Evolutionary conservation across 768 basidiomycete genomes (phyloP).

Genomic region (Suillus hirtellus): DNA sequence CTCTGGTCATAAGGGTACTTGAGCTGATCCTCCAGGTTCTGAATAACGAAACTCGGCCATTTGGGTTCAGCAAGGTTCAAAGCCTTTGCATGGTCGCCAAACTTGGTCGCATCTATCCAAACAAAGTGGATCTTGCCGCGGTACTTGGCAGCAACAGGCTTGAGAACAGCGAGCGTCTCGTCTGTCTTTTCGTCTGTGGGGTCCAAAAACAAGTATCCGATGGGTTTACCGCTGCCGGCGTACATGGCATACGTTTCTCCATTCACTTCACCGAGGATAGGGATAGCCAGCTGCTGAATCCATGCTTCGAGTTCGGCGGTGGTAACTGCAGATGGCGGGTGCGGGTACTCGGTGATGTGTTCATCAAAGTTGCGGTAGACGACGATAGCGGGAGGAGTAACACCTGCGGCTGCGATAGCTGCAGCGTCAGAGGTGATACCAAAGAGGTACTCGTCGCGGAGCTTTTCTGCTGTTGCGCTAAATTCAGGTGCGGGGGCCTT

Average conservation of each 20-base stretch:
- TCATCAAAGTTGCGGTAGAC: conserved; percentile 94
- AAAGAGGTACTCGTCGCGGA: conserved; percentile 94
- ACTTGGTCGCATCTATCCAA: conserved; percentile 95
- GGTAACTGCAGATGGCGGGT: conserved; percentile 54
- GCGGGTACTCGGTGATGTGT: conserved; percentile 66
- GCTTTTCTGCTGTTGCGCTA: conserved; percentile 75
- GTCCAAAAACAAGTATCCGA: conserved; percentile 95
- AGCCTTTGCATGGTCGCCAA: conserved; percentile 92
- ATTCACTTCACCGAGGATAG: conserved; percentile 88
- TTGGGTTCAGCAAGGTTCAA: conserved; percentile 83
- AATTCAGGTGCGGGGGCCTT: conserved; percentile 73
- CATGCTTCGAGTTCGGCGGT: conserved; percentile 69
- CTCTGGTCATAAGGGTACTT: conserved; percentile 86
- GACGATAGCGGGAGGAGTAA: conserved; percentile 81
- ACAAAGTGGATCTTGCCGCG: conserved; percentile 95
- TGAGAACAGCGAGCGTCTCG: conserved; percentile 63
- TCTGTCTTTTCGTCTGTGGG: conserved; percentile 67
- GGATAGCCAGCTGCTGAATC: conserved; percentile 82
- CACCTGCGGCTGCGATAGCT: conserved; percentile 66
- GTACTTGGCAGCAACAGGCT: conserved; percentile 76
- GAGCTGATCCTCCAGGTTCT: conserved; percentile 78
- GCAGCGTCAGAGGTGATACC: conserved; percentile 78
- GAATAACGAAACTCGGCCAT: conserved; percentile 95
- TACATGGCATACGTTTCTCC: conserved; percentile 92
- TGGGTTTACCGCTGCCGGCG: conserved; percentile 77